phyloP scores from a whole-genome alignment of 129 eudicot species.

The Flaveria trinervia region DNA sequence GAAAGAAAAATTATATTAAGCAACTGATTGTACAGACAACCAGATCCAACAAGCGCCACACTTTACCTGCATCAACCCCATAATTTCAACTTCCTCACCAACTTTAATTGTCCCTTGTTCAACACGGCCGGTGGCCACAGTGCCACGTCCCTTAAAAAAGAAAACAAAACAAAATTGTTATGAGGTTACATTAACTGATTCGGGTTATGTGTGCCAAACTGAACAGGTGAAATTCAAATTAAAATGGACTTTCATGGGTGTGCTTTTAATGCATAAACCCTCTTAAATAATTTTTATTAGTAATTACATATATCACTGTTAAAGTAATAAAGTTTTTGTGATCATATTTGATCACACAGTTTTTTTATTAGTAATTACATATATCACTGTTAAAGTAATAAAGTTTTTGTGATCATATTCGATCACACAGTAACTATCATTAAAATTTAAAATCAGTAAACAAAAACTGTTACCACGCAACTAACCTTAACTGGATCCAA shows the following conservation, averaged over 20 bases:
- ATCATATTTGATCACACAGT: background rate
- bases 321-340: background rate
- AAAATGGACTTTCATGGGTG: background rate
- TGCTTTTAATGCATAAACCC: background rate
- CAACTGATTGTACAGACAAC: slow-evolving; percentile 12
- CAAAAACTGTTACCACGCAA: background rate
- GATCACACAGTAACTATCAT: background rate
- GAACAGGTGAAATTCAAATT: background rate
- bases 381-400: background rate
- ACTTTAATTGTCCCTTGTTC: slow-evolving; percentile 89
- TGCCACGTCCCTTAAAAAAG: slow-evolving; percentile 76
- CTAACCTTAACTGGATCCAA: background rate
- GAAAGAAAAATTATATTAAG: background rate
- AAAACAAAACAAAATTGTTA: background rate
- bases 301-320: background rate
- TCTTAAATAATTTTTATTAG: background rate
- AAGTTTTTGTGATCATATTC: background rate
- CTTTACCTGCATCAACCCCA: slow-evolving; percentile 79
- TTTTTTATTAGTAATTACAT: background rate
- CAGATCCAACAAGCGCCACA: background rate
- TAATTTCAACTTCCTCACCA: slow-evolving; percentile 92
- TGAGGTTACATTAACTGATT: background rate
- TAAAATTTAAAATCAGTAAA: background rate
- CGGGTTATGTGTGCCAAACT: background rate
- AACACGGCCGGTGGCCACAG: slow-evolving; percentile 97